These are phyloP conservation scores for Globisporangium paroecandrum DNA, from an alignment of 352 stramenopile genomes.

Conservation along the genomic window DNA sequence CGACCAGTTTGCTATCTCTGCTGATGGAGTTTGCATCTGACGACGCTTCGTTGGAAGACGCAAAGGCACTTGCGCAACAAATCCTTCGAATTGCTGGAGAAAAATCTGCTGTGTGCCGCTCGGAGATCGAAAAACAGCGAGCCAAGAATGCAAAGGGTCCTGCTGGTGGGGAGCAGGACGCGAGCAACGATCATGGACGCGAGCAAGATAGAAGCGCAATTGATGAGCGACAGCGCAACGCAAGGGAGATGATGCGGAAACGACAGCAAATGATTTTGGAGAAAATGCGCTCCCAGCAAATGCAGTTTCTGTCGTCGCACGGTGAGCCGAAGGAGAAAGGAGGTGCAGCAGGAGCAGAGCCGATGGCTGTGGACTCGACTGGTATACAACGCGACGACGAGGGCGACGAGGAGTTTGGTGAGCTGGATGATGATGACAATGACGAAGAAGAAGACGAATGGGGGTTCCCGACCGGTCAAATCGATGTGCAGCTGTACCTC, in stretches of 20 bases:
- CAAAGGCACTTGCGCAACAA: conserved; percentile 7
- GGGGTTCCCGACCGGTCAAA: conserved; percentile 73
- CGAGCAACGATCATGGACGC: neutral
- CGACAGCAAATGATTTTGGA: conserved; percentile 71
- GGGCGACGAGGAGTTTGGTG: conserved; percentile 33
- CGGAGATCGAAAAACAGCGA: neutral
- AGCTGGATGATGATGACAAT: conserved; percentile 52
- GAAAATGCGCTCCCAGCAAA: conserved; percentile 69
- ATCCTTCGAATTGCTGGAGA: conserved; percentile 13
- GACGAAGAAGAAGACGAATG: conserved; percentile 72
- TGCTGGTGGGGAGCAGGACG: neutral
- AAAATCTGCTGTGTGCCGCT: conserved; percentile 15
- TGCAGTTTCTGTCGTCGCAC: conserved; percentile 65
- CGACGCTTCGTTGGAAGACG: conserved; percentile 13
- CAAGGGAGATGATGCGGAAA: conserved; percentile 57
- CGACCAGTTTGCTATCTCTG: conserved; percentile 19
- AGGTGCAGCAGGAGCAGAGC: conserved; percentile 3
- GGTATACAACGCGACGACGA: conserved; percentile 23
- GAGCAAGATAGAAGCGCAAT: conserved; percentile 7
- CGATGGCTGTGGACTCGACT: conserved; percentile 2
- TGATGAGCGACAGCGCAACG: conserved; percentile 25
- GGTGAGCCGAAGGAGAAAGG: conserved; percentile 18
- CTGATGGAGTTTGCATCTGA: conserved; percentile 8
- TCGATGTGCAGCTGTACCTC: conserved; percentile 65
- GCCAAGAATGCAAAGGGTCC: neutral